Evolutionary conservation across 441 rosid genomes (phyloP).

Genomic region (Populus trichocarpa): DNA sequence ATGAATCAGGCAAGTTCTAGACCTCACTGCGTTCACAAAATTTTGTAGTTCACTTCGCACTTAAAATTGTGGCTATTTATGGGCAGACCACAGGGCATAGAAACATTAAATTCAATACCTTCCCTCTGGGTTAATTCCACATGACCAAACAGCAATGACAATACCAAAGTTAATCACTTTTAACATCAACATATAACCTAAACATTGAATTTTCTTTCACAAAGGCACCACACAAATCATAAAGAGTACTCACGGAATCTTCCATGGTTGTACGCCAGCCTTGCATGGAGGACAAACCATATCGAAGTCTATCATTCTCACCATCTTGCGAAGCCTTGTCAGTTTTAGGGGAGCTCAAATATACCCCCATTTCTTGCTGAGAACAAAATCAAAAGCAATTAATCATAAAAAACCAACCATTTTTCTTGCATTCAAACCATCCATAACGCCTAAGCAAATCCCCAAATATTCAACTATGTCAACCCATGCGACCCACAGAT

Average conservation of each 20-base stretch:
- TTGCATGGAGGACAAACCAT: constrained; percentile 92
- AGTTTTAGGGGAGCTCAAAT: constrained; percentile 83
- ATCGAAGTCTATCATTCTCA: constrained; percentile 65
- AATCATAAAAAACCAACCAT: neutral
- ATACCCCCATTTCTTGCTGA: constrained; percentile 62
- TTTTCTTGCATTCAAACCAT: neutral
- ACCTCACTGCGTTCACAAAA: too few relatives aligned
- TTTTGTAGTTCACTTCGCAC: neutral
- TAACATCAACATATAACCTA: neutral
- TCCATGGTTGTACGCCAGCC: constrained; percentile 98
- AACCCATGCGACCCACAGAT: neutral
- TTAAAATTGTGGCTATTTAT: neutral
- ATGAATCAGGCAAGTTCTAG: neutral
- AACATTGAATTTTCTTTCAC: neutral
- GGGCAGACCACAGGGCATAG: neutral
- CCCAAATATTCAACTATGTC: neutral
- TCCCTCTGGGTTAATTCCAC: neutral
- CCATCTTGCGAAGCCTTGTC: constrained; percentile 89
- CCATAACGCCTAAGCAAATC: neutral
- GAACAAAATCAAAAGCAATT: neutral
- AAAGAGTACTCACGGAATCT: constrained; percentile 76
- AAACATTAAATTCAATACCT: neutral
- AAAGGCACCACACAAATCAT: neutral
- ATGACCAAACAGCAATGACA: neutral
- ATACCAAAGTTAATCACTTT: neutral